phyloP scores from a whole-genome alignment of 2,329 filamentous ascomycete species.

The Ascochyta lentis region DNA sequence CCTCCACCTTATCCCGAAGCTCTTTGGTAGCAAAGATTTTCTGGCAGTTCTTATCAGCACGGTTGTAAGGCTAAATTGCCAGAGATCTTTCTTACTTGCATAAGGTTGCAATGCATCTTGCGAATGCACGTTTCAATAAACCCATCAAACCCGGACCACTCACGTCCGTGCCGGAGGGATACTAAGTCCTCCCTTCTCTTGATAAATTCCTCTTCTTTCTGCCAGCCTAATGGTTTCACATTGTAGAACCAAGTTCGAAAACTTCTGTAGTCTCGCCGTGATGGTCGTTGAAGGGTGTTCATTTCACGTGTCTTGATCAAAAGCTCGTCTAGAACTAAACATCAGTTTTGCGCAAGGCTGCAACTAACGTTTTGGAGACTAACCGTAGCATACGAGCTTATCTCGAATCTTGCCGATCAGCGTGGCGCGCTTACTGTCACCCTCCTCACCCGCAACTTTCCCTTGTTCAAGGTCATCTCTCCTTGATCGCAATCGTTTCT shows the following conservation, averaged over 20 bases:
- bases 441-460: not conserved
- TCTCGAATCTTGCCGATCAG: slow-evolving; percentile 18
- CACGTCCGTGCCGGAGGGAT: slow-evolving; percentile 41
- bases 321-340: slow-evolving; percentile 21
- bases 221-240: slow-evolving; percentile 31
- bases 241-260: slow-evolving; percentile 40
- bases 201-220: slow-evolving; percentile 35
- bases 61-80: too few species aligned
- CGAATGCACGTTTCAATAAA: slow-evolving; percentile 37
- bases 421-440: slow-evolving; percentile 5
- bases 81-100: too few species aligned
- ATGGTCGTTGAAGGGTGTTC: slow-evolving; percentile 42
- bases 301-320: slow-evolving; percentile 43
- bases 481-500: too few species aligned
- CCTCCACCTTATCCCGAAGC: slow-evolving; percentile 18
- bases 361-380: too few species aligned
- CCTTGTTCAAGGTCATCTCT: too few species aligned
- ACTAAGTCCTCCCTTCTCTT: slow-evolving; percentile 46
- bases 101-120: too few species aligned
- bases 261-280: slow-evolving; percentile 42
- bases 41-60: slow-evolving; percentile 18
- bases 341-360: too few species aligned
- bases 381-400: slow-evolving; percentile 34
- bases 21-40: slow-evolving; percentile 42
- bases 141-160: slow-evolving; percentile 48